Evolutionary conservation across 2,329 filamentous ascomycete genomes (phyloP), one percentile per base, ranked within the genome.

Genomic region (Cordyceps cicadae): DNA sequence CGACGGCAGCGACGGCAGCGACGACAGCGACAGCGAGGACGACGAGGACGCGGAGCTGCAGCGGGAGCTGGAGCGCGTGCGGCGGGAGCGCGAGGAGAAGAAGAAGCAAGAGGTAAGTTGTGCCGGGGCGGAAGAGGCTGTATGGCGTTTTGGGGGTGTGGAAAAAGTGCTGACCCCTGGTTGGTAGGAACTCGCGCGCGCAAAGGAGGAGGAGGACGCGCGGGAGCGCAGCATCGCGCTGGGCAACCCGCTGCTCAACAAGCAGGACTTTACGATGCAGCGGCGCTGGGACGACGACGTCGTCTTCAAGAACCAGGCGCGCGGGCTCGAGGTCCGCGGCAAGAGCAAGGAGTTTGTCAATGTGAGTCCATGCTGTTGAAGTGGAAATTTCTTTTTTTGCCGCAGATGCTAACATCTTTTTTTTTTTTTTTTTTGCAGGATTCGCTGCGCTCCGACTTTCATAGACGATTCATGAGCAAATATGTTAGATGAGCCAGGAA

Each of bases 241-340:
- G 48, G 94, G 94, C 7, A 99, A 99, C 72, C 94, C 94, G 45
- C 77, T 99, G 56, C 82, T 99, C 61, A 97, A 97, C 55, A 89
- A 90, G 72, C 76, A 83, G 21, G 92, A 96, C 67, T 97, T 95
- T 72, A 92, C 87, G 62, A 87, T 97, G 70, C 97, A 96, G 81
- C 80, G 90, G 66, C 79, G 92, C 67, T 99, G 94, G 94, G 94
- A 99, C 68, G 94, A 99, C 69, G 94, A 99, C 72, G 94, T 99
- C 14, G 92, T 99, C 3, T 99, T 99, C 78, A 97, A 96, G 79
- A 99, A 99, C 74, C 94, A 99, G 77, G 94, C 93, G 39, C 84
- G 94, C 62, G 94, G 93, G 9, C 96, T 92, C 0, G 93, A 97
- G 70, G 91, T 97, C 64, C 92, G 88, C 78, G 86, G 88, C 64